phyloP scores from a whole-genome alignment of 2,329 filamentous ascomycete genomes.

The Gliomastix tumulicola region DNA sequence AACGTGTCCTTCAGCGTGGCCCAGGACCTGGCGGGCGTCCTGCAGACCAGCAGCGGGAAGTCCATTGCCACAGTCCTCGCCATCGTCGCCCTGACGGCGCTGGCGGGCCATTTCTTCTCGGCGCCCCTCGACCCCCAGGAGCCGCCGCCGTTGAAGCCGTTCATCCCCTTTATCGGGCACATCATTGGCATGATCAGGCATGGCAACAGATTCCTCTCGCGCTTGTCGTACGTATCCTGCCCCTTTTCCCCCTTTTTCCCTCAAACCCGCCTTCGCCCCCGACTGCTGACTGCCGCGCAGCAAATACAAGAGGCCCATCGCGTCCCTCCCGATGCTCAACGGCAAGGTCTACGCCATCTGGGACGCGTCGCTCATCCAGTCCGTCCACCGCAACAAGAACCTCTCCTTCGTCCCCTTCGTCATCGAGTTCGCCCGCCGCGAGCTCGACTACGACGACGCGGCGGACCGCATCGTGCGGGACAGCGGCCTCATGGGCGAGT shows the following conservation, averaged over 20 bases:
- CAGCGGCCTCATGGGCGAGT: slow-evolving; percentile 19
- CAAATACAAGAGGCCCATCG: too few relatives aligned
- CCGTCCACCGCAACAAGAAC: slow-evolving; percentile 30
- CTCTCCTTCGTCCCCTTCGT: slow-evolving; percentile 36
- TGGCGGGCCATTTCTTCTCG: too few relatives aligned
- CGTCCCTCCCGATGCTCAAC: slow-evolving; percentile 35
- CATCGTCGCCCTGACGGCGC: too few relatives aligned
- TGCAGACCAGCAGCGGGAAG: too few relatives aligned
- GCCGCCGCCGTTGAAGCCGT: not conserved
- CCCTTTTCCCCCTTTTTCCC: too few relatives aligned
- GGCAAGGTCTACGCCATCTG: slow-evolving; percentile 37
- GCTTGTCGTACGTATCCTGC: too few relatives aligned
- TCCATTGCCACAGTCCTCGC: too few relatives aligned
- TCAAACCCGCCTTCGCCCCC: too few relatives aligned
- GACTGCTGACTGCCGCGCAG: too few relatives aligned
- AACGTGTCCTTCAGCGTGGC: too few relatives aligned
- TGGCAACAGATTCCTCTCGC: too few relatives aligned
- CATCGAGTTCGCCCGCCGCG: slow-evolving; percentile 23
- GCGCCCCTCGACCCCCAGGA: not conserved
- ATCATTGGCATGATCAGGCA: not conserved
- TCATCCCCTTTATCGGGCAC: not conserved
- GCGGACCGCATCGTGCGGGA: slow-evolving; percentile 9
- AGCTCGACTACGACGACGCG: slow-evolving; percentile 25
- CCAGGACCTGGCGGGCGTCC: too few relatives aligned
- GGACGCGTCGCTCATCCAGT: slow-evolving; percentile 28